Base-by-base conservation (phyloP, 1,284 basidiomycete species). In the Irpex sp. region DNA sequence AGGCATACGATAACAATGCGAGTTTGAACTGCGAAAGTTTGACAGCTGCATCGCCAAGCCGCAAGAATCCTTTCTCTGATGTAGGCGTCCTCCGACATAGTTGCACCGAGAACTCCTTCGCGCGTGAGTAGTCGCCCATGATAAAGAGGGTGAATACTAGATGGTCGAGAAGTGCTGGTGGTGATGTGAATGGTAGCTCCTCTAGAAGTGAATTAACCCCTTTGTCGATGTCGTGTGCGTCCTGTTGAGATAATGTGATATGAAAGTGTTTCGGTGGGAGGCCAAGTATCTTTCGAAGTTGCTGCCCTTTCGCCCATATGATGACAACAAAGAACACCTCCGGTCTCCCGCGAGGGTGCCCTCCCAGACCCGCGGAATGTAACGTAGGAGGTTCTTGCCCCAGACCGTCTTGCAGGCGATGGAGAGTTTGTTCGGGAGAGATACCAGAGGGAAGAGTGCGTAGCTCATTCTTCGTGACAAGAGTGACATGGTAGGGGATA, bases 291-390 rank as follows among this genome's bases (percentile, higher is more conserved):
- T 79, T 82, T 1, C 85, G 79, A 38, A 82, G 70, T 21, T 75
- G 74, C 65, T 87, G 82, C 4, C 81, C 84, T 9, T 79, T 78
- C 51, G 82, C 82, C 83, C 85, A 86, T 2, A 86, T 75, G n/a
- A 85, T 73, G 7, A 84, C 79, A 11, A 82, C 75, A 69, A 82
- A 86, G 64, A 77, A 75, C 1, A 81, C 75, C 0, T 55, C 74
- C 73, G 34, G 68, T 57, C n/a, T 70, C n/a, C 13, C 26, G 63
- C 4, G 13, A 17, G 65, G 59, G 59, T 72, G 73, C 31, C 78
- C 79, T 11, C 82, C 82, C 6, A 82, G 62, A 3, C 82, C 82
- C 15, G 76, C 68, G 40, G 73, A 59, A 62, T 67, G 64, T 8
- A 71, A 54, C 37, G 65, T 63, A 26, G 57, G 64, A 13, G 65